A percentile compares a stretch with the other conserved stretches of the same genome.
Conservation (phyloP, 208 protist genomes). For the Trichomonas tenax region DNA sequence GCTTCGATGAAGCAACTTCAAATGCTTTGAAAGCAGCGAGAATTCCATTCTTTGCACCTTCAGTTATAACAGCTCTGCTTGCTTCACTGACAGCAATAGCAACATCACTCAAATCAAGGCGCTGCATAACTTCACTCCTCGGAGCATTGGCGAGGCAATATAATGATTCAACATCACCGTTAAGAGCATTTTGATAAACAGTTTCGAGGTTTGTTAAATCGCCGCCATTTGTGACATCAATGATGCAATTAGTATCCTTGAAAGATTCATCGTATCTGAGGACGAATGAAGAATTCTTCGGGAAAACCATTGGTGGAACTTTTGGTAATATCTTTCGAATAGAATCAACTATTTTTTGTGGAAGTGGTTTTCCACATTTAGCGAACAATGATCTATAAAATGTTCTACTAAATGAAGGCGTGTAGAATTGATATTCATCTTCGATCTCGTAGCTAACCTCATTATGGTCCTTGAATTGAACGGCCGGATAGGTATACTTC, state of each 20-base stretch:
- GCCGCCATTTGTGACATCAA: background rate
- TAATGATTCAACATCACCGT: background rate
- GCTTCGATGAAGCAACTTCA: background rate
- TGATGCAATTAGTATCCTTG: background rate
- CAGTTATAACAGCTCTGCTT: background rate
- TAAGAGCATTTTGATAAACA: background rate
- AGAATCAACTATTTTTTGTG: background rate
- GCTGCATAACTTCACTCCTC: background rate
- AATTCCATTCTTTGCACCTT: background rate
- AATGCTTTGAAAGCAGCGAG: background rate
- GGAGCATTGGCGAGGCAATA: background rate
- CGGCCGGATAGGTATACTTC: too few relatives aligned
- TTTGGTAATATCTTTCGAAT: background rate
- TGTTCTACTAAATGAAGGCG: background rate
- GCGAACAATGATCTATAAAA: background rate
- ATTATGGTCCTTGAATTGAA: too few relatives aligned
- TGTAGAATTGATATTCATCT: background rate
- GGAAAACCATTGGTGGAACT: background rate
- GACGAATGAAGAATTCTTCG: background rate
- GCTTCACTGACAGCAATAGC: background rate
- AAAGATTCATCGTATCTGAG: background rate
- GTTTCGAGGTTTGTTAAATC: background rate
- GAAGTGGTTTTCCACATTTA: background rate
- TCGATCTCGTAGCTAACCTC: too few relatives aligned
- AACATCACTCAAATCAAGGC: background rate